Evolutionary conservation across 805 yeast genomes (phyloP), one percentile per base, ranked within the genome.

Genomic region (Spathaspora girioi): DNA sequence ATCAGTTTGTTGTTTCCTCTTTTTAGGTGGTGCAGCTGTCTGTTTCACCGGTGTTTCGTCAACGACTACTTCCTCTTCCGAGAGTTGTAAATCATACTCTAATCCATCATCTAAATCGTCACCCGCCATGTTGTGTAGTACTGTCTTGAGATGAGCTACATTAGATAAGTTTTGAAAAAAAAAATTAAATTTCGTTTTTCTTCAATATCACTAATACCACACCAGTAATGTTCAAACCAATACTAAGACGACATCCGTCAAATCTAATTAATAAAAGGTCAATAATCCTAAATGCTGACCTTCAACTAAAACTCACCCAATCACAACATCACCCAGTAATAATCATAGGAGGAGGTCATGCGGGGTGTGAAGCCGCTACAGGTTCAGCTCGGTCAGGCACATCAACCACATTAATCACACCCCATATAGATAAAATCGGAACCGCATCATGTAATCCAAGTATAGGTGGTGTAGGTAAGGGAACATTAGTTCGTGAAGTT

Each of bases 401-500:
- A 1, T 54, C 62, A 2, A 86, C 96, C 0, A 72, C 84, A 1
- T 72, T 94, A 26, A 75, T 94, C 1, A 92, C 99, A 0, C 98
- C 97, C 1, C 79, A 76, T 45, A 62, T 82, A 32, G 64, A 75
- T 27, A 88, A 89, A 62, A 84, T 94, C 12, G 99, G 99, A 0
- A 87, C 96, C 0, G 94, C 97, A 18, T 90, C 97, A 1, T 94
- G 99, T 67, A 94, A 94, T 65, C 99, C 99, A 9, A 91, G 89
- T 43, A 89, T 91, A 86, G 99, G 99, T 38, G 99, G 99, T 55
- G 92, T 94, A 50, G 99, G 99, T 0, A 94, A 94, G 63, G 99
- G 99, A 14, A 93, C 97, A 0, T 71, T 94, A 42, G 71, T 94
- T 38, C 80, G 89, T 57, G 99, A 94, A 69, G 90, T 94, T 12